Evolutionary conservation across 2,329 filamentous ascomycete genomes (phyloP).

Genomic region (Claviceps citrina): DNA sequence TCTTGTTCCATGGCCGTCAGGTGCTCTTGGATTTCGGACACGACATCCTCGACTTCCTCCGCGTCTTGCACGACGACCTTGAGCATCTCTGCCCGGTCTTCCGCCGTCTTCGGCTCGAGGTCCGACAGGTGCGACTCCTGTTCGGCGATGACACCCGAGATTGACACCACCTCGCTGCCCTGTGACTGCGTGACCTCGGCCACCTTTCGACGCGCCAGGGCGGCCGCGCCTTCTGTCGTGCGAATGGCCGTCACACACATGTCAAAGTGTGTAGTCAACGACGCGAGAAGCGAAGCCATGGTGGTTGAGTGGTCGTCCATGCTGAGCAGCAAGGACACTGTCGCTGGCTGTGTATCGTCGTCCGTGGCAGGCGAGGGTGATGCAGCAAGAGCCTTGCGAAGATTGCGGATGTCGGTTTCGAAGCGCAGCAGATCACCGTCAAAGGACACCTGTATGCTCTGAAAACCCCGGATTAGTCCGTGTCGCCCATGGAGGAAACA

Average conservation of each 20-base stretch:
- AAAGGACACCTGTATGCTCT: constrained; percentile 55
- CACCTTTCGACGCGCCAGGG: constrained; percentile 50
- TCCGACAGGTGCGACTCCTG: constrained; percentile 35
- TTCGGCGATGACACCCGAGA: constrained; percentile 50
- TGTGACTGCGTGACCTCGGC: constrained; percentile 44
- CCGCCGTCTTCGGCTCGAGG: constrained; percentile 55
- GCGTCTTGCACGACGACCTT: constrained; percentile 61
- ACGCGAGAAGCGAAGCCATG: constrained; percentile 69
- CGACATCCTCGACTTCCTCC: constrained; percentile 48
- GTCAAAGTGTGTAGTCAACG: constrained; percentile 77
- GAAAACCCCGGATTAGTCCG: neutral
- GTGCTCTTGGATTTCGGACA: constrained; percentile 57
- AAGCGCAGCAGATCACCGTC: constrained; percentile 62
- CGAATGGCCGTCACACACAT: constrained; percentile 82
- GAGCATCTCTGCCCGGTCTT: constrained; percentile 72
- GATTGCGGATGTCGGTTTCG: constrained; percentile 53
- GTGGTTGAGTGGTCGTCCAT: constrained; percentile 62
- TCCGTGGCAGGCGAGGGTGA: constrained; percentile 19
- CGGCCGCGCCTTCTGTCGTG: constrained; percentile 69
- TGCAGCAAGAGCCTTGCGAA: constrained; percentile 42
- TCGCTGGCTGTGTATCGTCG: constrained; percentile 26
- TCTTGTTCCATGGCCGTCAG: constrained; percentile 63
- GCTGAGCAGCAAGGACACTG: constrained; percentile 36
- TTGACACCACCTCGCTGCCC: constrained; percentile 36
- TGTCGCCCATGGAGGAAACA: neutral